Evolutionary conservation across 2,329 filamentous ascomycete species (phyloP).

Genomic region (Aspergillus tanneri): DNA sequence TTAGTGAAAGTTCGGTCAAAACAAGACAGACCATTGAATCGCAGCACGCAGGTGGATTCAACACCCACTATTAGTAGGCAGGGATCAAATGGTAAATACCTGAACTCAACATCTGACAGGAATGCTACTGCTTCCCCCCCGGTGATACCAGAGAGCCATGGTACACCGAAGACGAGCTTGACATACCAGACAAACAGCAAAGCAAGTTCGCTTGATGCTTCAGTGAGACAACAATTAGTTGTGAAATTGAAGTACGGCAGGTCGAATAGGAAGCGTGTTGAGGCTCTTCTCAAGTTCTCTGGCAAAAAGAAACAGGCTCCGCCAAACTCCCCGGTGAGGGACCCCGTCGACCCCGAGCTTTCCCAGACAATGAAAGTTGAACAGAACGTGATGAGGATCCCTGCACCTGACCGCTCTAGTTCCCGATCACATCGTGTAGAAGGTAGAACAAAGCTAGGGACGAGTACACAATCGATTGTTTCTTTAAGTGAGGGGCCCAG

Average conservation of each 20-base stretch:
- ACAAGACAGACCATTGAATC: slow-evolving; percentile 15
- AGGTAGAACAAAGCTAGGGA: slow-evolving; percentile 20
- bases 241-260: slow-evolving; percentile 55
- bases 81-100: slow-evolving; percentile 10
- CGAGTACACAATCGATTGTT: slow-evolving; percentile 26
- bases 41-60: slow-evolving; percentile 20
- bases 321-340: slow-evolving; percentile 27
- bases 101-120: slow-evolving; percentile 14
- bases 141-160: slow-evolving; percentile 9
- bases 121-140: slow-evolving; percentile 5
- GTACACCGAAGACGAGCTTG: slow-evolving; percentile 9
- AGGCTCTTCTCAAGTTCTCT: slow-evolving; percentile 46
- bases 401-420: slow-evolving; percentile 17
- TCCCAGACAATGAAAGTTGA: slow-evolving; percentile 20
- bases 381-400: slow-evolving; percentile 12
- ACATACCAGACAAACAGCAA: slow-evolving; percentile 8
- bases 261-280: slow-evolving; percentile 49
- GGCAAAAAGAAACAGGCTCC: slow-evolving; percentile 35
- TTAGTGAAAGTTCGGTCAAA: slow-evolving; percentile 21
- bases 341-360: slow-evolving; percentile 23
- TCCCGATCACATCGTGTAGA: slow-evolving; percentile 18
- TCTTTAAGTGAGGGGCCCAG: slow-evolving; percentile 38
- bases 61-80: slow-evolving; percentile 16
- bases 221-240: slow-evolving; percentile 37
- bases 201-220: slow-evolving; percentile 6